Evolutionary conservation across 2,329 filamentous ascomycete genomes (phyloP).

Genomic region (Fusarium piperis): DNA sequence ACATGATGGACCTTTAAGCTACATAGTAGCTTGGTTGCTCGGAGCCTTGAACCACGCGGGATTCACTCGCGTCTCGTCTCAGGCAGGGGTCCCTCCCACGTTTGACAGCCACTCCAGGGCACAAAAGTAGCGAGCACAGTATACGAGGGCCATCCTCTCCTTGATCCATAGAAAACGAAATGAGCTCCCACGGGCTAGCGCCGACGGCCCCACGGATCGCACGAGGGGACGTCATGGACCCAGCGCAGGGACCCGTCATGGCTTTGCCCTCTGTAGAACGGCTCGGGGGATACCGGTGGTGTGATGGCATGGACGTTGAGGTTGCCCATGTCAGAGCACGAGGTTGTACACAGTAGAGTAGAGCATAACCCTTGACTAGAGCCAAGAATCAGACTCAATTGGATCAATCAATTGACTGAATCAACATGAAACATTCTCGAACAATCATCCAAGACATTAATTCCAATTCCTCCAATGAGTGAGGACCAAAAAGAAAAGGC

Average conservation of each 20-base stretch:
- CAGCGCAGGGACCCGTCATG: neutral
- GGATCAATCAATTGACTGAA: neutral
- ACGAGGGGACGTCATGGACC: constrained; percentile 14
- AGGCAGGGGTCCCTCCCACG: neutral
- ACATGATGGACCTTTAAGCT: neutral
- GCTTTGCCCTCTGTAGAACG: neutral
- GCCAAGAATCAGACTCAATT: neutral
- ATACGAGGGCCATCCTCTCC: neutral
- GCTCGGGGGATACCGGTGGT: neutral
- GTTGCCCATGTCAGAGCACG: neutral
- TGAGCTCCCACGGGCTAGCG: constrained; percentile 10
- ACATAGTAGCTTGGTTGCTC: neutral
- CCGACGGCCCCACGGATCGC: constrained; percentile 20
- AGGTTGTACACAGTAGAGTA: neutral
- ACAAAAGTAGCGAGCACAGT: neutral
- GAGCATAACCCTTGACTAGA: too few relatives aligned
- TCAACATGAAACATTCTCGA: neutral
- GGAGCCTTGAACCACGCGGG: neutral
- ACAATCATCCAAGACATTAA: neutral
- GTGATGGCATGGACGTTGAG: neutral
- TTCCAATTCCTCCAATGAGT: neutral
- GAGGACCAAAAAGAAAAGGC: neutral
- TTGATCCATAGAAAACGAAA: constrained; percentile 18
- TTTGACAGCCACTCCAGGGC: neutral
- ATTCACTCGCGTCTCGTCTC: neutral